phyloP scores from a whole-genome alignment of 805 yeast genomes.

The Lachancea sp. region DNA sequence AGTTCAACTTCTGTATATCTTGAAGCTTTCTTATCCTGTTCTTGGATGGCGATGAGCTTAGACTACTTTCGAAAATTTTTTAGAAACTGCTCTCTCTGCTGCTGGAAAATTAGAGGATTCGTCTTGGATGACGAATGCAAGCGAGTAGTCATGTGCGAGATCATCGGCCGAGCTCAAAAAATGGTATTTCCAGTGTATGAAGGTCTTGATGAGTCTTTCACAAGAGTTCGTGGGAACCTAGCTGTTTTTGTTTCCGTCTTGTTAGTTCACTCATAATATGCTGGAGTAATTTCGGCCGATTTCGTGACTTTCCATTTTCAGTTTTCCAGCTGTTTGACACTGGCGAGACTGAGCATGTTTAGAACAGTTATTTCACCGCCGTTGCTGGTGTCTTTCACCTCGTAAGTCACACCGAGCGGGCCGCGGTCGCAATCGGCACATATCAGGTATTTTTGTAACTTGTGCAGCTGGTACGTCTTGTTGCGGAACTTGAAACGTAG shows the following conservation, averaged over 20 bases:
- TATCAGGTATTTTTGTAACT: slow-evolving; percentile 48
- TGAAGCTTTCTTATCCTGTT: too few relatives aligned
- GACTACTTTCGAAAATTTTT: slow-evolving; percentile 2
- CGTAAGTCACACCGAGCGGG: slow-evolving; percentile 59
- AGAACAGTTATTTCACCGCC: slow-evolving; percentile 23
- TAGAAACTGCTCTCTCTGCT: background rate
- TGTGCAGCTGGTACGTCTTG: slow-evolving; percentile 22
- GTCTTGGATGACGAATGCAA: background rate
- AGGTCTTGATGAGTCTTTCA: too few relatives aligned
- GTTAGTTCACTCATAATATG: background rate
- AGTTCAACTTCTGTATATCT: too few relatives aligned
- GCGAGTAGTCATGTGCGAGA: too few relatives aligned
- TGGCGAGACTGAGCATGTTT: slow-evolving; percentile 41
- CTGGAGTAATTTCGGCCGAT: background rate
- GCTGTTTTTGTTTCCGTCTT: too few relatives aligned
- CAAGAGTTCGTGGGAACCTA: too few relatives aligned
- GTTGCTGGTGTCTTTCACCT: slow-evolving; percentile 26
- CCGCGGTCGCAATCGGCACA: slow-evolving; percentile 79
- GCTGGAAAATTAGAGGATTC: background rate
- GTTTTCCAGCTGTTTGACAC: slow-evolving; percentile 28
- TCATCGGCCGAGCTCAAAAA: background rate
- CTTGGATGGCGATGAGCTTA: background rate
- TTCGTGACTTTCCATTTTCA: background rate
- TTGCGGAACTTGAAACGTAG: slow-evolving; percentile 9
- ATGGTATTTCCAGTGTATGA: background rate